phyloP scores from a whole-genome alignment of 1,284 basidiomycete species.

The Trametes polyzona region DNA sequence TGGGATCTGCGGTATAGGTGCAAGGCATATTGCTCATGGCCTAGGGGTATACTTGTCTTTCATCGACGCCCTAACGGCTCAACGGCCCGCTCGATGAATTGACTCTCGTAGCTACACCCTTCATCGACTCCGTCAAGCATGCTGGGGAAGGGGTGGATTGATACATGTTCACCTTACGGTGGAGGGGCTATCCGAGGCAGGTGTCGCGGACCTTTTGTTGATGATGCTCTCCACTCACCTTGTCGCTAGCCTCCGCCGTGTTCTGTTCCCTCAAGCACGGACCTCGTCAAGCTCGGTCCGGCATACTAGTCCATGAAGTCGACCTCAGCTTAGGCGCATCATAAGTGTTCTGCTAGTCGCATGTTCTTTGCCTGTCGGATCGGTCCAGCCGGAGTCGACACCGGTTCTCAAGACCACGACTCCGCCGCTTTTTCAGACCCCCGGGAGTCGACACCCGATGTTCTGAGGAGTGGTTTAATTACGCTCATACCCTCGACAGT shows the following conservation, averaged over 20 bases:
- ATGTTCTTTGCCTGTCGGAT: not conserved
- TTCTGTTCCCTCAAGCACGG: not conserved
- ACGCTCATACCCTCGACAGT: not conserved
- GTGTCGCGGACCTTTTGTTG: not conserved
- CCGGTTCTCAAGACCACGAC: not conserved
- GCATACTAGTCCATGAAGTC: not conserved
- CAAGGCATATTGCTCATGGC: no score
- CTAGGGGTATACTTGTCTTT: not conserved
- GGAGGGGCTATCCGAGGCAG: no score
- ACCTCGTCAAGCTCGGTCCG: not conserved
- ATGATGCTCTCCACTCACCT: not conserved
- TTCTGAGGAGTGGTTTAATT: not conserved
- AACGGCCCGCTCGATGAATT: slow-evolving; percentile 1
- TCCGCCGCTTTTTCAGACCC: not conserved
- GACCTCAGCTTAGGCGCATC: not conserved
- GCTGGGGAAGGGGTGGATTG: not conserved
- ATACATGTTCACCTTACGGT: not conserved
- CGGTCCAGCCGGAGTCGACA: not conserved
- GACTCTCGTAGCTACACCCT: no score
- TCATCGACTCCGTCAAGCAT: not conserved
- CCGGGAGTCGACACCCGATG: not conserved
- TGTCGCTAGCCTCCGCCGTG: not conserved
- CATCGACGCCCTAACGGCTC: slow-evolving; percentile 1
- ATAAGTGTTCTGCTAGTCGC: not conserved
- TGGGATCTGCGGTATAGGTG: not conserved